Evolutionary conservation across 2,329 filamentous ascomycete species (phyloP).

Genomic region (Pseudofabraea citricarpa): DNA sequence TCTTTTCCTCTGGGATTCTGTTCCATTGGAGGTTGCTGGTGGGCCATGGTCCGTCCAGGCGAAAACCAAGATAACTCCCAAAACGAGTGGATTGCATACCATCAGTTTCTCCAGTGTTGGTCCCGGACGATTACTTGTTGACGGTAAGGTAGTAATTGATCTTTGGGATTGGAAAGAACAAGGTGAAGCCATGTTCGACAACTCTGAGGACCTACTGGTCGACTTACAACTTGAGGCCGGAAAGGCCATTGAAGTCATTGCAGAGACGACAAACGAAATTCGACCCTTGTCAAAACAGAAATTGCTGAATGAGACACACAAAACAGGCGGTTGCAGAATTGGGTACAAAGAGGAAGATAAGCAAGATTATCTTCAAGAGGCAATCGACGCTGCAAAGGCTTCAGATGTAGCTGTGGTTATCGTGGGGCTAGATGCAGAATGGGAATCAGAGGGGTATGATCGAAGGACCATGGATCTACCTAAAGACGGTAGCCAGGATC

Average conservation of each 20-base stretch:
- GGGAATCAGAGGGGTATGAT: conserved; percentile 72
- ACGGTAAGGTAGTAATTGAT: conserved; percentile 56
- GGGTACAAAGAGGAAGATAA: conserved; percentile 65
- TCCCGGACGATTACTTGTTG: conserved; percentile 54
- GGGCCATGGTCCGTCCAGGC: conserved; percentile 56
- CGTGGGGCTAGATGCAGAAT: conserved; percentile 67
- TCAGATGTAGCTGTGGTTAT: conserved; percentile 66
- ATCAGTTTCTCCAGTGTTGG: conserved; percentile 66
- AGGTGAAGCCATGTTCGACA: conserved; percentile 67
- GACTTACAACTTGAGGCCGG: conserved; percentile 55
- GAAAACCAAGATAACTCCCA: conserved; percentile 54
- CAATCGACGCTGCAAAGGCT: conserved; percentile 53
- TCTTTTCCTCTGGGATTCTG: conserved; percentile 67
- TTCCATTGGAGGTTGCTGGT: conserved; percentile 50
- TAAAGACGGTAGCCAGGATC: conserved; percentile 52
- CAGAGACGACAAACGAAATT: conserved; percentile 63
- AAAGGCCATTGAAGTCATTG: conserved; percentile 54
- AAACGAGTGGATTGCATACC: conserved; percentile 55
- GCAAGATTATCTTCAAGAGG: conserved; percentile 56
- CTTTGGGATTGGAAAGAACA: conserved; percentile 67
- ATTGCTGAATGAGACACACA: conserved; percentile 52
- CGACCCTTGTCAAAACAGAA: conserved; percentile 57
- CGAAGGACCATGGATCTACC: conserved; percentile 57
- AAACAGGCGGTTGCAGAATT: conserved; percentile 67
- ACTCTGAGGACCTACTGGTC: conserved; percentile 59